Conservation (phyloP, 306 rosid species). For the Sechiopsis laciniata region DNA sequence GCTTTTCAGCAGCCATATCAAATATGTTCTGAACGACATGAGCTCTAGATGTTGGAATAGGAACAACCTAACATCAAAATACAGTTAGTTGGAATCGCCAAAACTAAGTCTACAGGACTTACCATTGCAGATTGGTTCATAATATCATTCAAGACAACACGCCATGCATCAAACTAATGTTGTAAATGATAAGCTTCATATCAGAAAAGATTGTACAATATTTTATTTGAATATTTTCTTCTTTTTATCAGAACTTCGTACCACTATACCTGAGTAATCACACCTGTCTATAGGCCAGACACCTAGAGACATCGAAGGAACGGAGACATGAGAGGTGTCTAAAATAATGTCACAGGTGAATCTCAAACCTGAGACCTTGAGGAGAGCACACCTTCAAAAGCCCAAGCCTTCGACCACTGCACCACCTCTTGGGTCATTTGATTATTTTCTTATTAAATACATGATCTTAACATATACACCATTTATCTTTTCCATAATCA, state of each 20-base stretch:
- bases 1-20: conserved; percentile 79
- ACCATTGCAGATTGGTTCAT: background rate
- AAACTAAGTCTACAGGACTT: background rate
- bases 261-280: too few species aligned
- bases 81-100: conserved; percentile 15
- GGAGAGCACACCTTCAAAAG: too few species aligned
- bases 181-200: background rate
- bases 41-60: conserved; percentile 73
- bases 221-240: background rate
- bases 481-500: background rate
- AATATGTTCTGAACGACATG: conserved; percentile 53
- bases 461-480: background rate
- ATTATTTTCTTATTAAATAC: background rate
- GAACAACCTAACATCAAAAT: conserved; percentile 56
- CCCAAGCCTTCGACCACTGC: too few species aligned
- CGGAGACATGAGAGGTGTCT: too few species aligned
- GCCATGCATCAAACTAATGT: conserved; percentile 1
- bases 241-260: too few species aligned
- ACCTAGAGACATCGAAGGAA: too few species aligned
- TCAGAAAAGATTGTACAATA: background rate
- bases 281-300: too few species aligned
- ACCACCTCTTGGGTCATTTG: background rate
- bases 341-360: too few species aligned
- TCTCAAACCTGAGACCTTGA: too few species aligned
- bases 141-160: background rate